phyloP scores from a whole-genome alignment of 495 filamentous ascomycete genomes.

The Tirmania nivea region DNA sequence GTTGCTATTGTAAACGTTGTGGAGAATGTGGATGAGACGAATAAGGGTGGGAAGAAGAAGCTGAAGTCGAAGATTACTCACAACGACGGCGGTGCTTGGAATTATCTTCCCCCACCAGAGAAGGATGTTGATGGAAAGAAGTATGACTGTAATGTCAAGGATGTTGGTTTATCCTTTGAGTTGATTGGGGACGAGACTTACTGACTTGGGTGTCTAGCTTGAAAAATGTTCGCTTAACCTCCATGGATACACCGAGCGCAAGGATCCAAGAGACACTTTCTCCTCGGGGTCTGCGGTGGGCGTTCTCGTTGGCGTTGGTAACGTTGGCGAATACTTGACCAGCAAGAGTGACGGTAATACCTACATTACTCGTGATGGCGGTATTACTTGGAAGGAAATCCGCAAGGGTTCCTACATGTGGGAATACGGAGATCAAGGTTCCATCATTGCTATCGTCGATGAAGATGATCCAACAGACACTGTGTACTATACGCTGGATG shows the following conservation, averaged over 20 bases:
- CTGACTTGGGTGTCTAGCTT: background rate
- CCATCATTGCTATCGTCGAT: slow-evolving; percentile 64
- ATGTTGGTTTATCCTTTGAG: slow-evolving; percentile 12
- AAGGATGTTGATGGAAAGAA: slow-evolving; percentile 46
- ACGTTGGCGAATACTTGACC: slow-evolving; percentile 53
- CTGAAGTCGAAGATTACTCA: slow-evolving; percentile 79
- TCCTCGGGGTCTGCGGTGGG: slow-evolving; percentile 77
- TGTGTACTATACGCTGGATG: slow-evolving; percentile 57
- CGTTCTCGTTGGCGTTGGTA: slow-evolving; percentile 75
- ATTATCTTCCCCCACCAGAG: slow-evolving; percentile 40
- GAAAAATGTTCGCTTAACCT: slow-evolving; percentile 69
- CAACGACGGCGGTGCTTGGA: slow-evolving; percentile 84
- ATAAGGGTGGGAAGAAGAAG: slow-evolving; percentile 46
- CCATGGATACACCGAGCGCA: slow-evolving; percentile 82
- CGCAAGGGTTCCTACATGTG: slow-evolving; percentile 75
- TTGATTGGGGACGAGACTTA: background rate
- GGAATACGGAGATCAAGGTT: slow-evolving; percentile 88
- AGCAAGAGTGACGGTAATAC: slow-evolving; percentile 39
- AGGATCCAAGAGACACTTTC: slow-evolving; percentile 55
- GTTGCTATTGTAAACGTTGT: slow-evolving; percentile 75
- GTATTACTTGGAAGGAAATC: slow-evolving; percentile 64
- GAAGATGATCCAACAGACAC: slow-evolving; percentile 39
- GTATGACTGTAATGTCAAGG: slow-evolving; percentile 39
- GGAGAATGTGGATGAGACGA: slow-evolving; percentile 38
- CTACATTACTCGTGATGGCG: slow-evolving; percentile 71